Evolutionary conservation across 2,329 filamentous ascomycete species (phyloP).

Genomic region (Pyrenochaeta sp.): DNA sequence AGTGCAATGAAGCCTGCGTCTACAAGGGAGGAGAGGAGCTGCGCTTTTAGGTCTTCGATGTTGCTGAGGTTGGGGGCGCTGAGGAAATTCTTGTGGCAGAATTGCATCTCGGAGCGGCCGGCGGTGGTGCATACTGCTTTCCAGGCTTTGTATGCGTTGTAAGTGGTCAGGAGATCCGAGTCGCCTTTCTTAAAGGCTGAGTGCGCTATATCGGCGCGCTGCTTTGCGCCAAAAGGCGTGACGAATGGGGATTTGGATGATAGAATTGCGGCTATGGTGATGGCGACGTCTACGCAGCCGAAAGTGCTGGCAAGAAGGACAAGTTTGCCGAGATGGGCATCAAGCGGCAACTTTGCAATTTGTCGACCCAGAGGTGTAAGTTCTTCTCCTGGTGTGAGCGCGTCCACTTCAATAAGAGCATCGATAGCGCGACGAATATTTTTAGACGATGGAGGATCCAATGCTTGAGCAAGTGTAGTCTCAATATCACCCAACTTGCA

Average conservation of each 20-base stretch:
- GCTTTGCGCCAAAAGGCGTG: constrained; percentile 81
- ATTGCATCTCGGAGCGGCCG: constrained; percentile 79
- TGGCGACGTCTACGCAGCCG: constrained; percentile 86
- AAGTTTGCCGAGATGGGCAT: constrained; percentile 94
- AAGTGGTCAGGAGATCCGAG: constrained; percentile 90
- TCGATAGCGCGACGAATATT: constrained; percentile 94
- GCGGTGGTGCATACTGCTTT: constrained; percentile 78
- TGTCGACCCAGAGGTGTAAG: constrained; percentile 87
- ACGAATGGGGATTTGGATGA: constrained; percentile 96
- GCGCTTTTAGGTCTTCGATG: constrained; percentile 94
- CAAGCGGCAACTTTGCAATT: constrained; percentile 85
- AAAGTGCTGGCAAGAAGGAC: constrained; percentile 87
- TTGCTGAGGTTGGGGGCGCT: constrained; percentile 86
- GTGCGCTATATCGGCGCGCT: constrained; percentile 81
- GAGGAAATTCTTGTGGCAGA: constrained; percentile 94
- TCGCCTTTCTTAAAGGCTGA: constrained; percentile 82
- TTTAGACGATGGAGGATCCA: constrained; percentile 88
- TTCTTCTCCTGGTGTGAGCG: constrained; percentile 80
- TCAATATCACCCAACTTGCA: constrained; percentile 96
- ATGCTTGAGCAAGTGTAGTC: constrained; percentile 82
- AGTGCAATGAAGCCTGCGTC: constrained; percentile 85
- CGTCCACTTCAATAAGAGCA: constrained; percentile 90
- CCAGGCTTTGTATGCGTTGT: constrained; percentile 93
- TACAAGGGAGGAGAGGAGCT: constrained; percentile 82
- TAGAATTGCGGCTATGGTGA: constrained; percentile 90